Evolutionary conservation across 352 stramenopile species (phyloP).

Genomic region (Peronospora farinosa): DNA sequence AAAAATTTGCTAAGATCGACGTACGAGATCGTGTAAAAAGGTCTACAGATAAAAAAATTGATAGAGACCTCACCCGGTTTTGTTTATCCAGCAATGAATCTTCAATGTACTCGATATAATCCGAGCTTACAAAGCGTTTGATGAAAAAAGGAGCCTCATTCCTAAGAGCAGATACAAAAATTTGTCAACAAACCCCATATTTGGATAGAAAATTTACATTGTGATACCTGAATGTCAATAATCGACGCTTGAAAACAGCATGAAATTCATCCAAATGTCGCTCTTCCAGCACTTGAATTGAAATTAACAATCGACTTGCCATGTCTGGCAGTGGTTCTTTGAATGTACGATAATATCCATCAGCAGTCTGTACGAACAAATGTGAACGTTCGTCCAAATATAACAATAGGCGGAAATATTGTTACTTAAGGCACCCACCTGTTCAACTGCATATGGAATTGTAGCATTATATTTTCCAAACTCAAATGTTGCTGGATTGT

Average conservation of each 20-base stretch:
- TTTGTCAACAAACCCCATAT: not conserved
- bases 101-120: conserved; percentile 74
- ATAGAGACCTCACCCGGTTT: conserved; percentile 63
- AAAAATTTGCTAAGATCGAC: not conserved
- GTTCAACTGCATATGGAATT: conserved; percentile 54
- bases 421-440: conserved; percentile 26
- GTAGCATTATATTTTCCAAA: conserved; percentile 45
- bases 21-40: too few species aligned
- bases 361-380: conserved; percentile 35
- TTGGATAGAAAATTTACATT: not conserved
- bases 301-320: conserved; percentile 41
- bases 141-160: conserved; percentile 73
- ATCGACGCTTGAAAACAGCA: conserved; percentile 52
- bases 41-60: too few species aligned
- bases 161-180: conserved; percentile 18
- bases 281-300: conserved; percentile 43
- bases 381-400: not conserved
- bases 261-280: conserved; percentile 45
- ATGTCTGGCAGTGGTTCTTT: conserved; percentile 67
- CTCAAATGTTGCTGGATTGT: conserved; percentile 36
- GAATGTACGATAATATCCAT: conserved; percentile 79
- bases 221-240: conserved; percentile 49
- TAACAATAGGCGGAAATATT: not conserved
- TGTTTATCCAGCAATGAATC: conserved; percentile 67
- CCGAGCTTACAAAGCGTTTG: conserved; percentile 64